Base-by-base conservation (phyloP, 164 flowering plant genomes). In the Aristolochia contorta region DNA sequence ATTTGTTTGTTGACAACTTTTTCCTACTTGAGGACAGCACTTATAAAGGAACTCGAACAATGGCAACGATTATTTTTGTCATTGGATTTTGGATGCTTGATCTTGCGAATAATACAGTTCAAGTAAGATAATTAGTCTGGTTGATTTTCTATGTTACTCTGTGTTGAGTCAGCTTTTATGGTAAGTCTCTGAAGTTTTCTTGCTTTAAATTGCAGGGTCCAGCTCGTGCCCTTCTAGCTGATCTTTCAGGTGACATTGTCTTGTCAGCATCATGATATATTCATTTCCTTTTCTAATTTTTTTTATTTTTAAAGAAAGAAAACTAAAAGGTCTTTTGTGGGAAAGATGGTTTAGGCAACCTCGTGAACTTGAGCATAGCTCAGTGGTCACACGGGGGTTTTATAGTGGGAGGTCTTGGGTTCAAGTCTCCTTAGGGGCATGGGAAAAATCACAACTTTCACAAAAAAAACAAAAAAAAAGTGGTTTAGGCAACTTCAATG, bases 1-100 rank as follows among this genome's bases (percentile, higher is more conserved):
- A 20, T 33, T 59, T 57, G 18, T 6, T 12, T 45, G 43, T 62
- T 70, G 22, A 54, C 30, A 23, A 3, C 22, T 56, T 72, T 52
- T 56, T 45, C 62, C 33, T 61, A 24, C 48, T 45, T 52, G 62
- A 62, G 61, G 82, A 77, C 86, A 94, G 99, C 16, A 81, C 77
- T 37, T 94, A 69, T 65, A 91, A 86, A 79, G 99, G 99, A 41
- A 94, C 97, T 41, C 85, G 99, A 57, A 74, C 84, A 46, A 76
- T 85, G 77, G 99, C 99, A 51, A 95, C 99, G 37, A 21, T 91
- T 68, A 78, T 86, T 20, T 88, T 91, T 65, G 65, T 94, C 56
- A 71, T 91, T 72, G 99, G 99, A 22, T 94, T 94, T 69, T 94
- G 99, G 99, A 75, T 94, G 95, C 83, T 94, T 65, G 99, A 94